Evolutionary conservation across 2,329 filamentous ascomycete species (phyloP), one percentile per base, ranked within the genome.

Genomic region (Phyllosticta citribraziliensis): DNA sequence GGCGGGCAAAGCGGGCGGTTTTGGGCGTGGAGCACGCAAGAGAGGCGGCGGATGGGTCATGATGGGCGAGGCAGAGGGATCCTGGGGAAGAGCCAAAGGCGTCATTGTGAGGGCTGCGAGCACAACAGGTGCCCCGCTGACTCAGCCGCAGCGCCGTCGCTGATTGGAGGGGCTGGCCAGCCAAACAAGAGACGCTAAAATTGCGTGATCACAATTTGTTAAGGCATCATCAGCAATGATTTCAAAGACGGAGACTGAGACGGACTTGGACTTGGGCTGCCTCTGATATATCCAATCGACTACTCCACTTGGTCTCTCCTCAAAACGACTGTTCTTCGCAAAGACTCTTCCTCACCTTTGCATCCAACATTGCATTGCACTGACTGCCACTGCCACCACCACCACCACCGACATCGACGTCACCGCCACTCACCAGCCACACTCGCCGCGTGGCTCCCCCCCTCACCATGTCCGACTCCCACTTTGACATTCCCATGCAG

Each of bases 201-300:
- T 64, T 64, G 63, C 63, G 63, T 64, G 63, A 61, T 64, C 63
- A 62, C 35, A 52, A 60, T 63, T 61, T 56, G 40, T 60, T 63
- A 63, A 61, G 63, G 63, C 60, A 61, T 61, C 61, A 58, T 60
- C 57, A 63, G 57, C 55, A 60, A 60, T 63, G 63, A 64, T 64
- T 64, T 64, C 61, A 64, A 64, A 64, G 60, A 61, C 57, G 55
- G 57, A 56, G 57, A 55, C 53, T n/a, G n/a, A n/a, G n/a, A n/a
- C n/a, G n/a, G n/a, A n/a, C n/a, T n/a, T n/a, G 33, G 61, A 50
- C 24, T 53, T 52, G 54, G n/a, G 27, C 22, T 53, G 59, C 60
- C 60, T 55, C 55, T 47, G 60, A 54, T 61, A 57, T 61, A 62
- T 59, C 60, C 54, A 53, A n/a, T n/a, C n/a, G n/a, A n/a, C n/a